A percentile compares a stretch with the other conserved stretches of the same genome.
phyloP scores from a whole-genome alignment of 805 yeast genomes.

The Blastobotrys muscicola region DNA sequence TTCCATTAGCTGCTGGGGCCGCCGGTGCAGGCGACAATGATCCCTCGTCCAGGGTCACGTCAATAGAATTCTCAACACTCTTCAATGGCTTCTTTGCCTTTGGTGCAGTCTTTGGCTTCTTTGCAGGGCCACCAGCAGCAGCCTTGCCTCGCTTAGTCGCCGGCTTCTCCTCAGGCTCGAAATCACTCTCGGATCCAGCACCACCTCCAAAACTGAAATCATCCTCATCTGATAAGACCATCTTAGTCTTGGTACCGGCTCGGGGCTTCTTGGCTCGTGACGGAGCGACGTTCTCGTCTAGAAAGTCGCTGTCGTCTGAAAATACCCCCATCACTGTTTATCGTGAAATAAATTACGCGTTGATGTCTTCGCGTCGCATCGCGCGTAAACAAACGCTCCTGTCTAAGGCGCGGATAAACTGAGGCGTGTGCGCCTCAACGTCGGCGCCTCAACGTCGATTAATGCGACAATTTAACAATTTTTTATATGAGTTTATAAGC shows the following conservation, averaged over 20 bases:
- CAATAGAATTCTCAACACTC: constrained; percentile 4
- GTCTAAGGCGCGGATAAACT: too few relatives aligned
- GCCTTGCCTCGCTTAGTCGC: constrained; percentile 2
- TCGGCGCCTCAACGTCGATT: too few relatives aligned
- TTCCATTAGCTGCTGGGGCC: not conserved
- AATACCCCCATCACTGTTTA: not conserved
- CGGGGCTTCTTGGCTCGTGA: not conserved
- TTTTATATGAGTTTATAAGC: too few relatives aligned
- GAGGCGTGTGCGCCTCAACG: too few relatives aligned
- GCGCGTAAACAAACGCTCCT: too few relatives aligned
- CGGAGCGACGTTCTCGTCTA: constrained; percentile 14
- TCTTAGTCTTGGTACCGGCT: not conserved
- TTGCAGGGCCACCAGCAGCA: constrained; percentile 8
- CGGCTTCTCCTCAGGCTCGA: constrained; percentile 1
- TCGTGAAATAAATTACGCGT: not conserved
- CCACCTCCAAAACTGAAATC: constrained; percentile 5
- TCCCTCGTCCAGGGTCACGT: constrained; percentile 5
- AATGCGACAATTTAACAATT: too few relatives aligned
- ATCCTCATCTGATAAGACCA: not conserved
- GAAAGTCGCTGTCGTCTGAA: constrained; percentile 4
- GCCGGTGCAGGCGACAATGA: not conserved
- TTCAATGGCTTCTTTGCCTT: constrained; percentile 5
- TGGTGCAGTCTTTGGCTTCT: constrained; percentile 13
- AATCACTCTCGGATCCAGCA: not conserved
- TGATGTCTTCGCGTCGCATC: too few relatives aligned